These are phyloP conservation scores for Fusarium chlamydosporum DNA, from an alignment of 2,329 filamentous ascomycete genomes.

Conservation along the genomic window DNA sequence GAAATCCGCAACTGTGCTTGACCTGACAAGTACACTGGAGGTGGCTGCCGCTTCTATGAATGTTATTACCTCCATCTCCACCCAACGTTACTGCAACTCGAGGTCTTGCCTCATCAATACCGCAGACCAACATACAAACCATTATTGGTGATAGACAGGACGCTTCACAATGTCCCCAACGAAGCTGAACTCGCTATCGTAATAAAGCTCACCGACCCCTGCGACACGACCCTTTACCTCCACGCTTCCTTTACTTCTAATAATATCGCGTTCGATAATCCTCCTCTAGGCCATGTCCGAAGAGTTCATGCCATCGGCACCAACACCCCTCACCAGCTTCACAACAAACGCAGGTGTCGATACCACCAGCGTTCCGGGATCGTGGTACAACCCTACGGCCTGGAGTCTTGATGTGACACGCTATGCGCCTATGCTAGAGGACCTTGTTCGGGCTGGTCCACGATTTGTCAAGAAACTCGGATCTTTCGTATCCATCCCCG, in stretches of 20 bases:
- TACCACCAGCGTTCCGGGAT: constrained; percentile 22
- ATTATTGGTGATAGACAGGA: constrained; percentile 32
- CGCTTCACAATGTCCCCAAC: constrained; percentile 46
- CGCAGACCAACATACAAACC: constrained; percentile 29
- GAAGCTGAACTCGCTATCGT: constrained; percentile 29
- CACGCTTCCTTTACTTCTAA: neutral
- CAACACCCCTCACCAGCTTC: constrained; percentile 42
- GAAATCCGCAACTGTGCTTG: constrained; percentile 5
- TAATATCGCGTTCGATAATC: constrained; percentile 21
- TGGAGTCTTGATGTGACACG: constrained; percentile 72
- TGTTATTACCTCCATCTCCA: constrained; percentile 17
- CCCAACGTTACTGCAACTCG: constrained; percentile 4
- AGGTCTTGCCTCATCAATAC: constrained; percentile 35
- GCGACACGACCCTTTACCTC: neutral
- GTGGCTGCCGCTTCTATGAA: constrained; percentile 8
- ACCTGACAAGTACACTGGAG: constrained; percentile 17
- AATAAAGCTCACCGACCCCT: constrained; percentile 11
- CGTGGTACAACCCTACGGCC: constrained; percentile 68
- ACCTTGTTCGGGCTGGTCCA: constrained; percentile 77
- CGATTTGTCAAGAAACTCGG: constrained; percentile 78
- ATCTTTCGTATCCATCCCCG: constrained; percentile 71
- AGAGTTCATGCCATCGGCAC: constrained; percentile 41
- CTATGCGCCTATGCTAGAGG: constrained; percentile 74
- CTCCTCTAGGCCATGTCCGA: constrained; percentile 45
- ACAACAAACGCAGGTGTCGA: constrained; percentile 27